Base-by-base conservation (phyloP, 805 yeast species). In the Wickerhamiella siamensis region DNA sequence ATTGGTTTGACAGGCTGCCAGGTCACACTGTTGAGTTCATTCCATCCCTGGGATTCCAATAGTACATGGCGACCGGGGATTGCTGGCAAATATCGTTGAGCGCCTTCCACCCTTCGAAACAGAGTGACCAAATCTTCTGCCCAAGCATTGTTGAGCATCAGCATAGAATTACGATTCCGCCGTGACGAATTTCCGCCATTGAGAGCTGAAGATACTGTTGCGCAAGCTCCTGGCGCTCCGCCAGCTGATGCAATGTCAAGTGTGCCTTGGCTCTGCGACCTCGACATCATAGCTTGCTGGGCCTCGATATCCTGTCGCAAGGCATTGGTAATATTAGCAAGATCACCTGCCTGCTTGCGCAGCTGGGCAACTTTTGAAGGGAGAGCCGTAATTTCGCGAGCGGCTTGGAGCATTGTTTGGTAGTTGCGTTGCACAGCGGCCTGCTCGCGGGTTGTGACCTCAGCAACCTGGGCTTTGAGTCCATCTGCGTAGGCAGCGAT, bases 91-190 rank as follows among this genome's bases (percentile, higher is more conserved):
- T 71, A 74, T 53, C 81, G 81, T 51, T 82, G 87, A 1, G 94
- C 86, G n/a, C 95, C 93, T 48, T 87, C 95, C 14, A 87, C 94
- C 47, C 80, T 83, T 50, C 75, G 75, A 58, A 79, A 84, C 40
- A 86, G 61, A 6, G 74, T 69, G 42, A 71, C 73, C 54, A 86
- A 64, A 53, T 81, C 84, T 34, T 67, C 66, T 14, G 77, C 80
- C 95, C 95, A 84, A 66, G 81, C 72, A 51, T 77, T 77, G 56
- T 83, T 88, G 40, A 86, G 62, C 41, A 82, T 73, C 41, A 79
- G 52, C 40, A 84, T 74, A 42, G 86, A 76, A 46, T 78, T 33
- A 12, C 33, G 38, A 27, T 33, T 37, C 3, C 18, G 14, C 10
- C 14, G 18, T 8, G 29, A 24, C 29, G 12, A 6, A 24, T 12